Evolutionary conservation across 176 grass and related monocot genomes (phyloP), one percentile per base, ranked within the genome.

Genomic region (Oryza glumipatula): DNA sequence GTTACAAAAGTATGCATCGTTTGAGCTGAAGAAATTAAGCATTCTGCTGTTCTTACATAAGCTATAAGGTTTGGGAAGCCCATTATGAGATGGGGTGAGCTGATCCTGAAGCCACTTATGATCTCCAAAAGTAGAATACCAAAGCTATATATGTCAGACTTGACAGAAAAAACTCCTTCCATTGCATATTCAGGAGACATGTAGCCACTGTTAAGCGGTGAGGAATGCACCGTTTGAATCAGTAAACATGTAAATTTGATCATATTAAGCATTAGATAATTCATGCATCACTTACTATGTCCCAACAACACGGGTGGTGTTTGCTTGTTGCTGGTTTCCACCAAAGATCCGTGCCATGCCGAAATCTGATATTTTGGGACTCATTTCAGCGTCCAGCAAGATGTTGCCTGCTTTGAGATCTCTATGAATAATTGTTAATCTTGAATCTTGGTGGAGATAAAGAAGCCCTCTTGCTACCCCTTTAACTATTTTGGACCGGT

Each of bases 111-210:
- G 30, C 89, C 83, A 28, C 89, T 91, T 12, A 94, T 21, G 60
- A 87, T 89, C 80, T 94, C 89, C 47, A 94, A 47, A 17, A 94
- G 49, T 33, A 94, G 46, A 66, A 94, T 71, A 46, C 92, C 92
- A 54, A 94, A 94, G 48, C 89, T 94, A 30, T 88, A 94, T 17
- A 80, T 82, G 56, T 91, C 89, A 0, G 89, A 94, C 65, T 94
- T 91, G 5, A 88, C 79, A 0, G 92, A 94, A 77, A 94, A 87
- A 1, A 8, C 41, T 0, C 83, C 83, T 56, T 70, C 70, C 84
- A 94, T 89, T 10, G 72, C 83, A 82, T 94, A 94, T 38, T 91
- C 92, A 21, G 83, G 92, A 64, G 92, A 82, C 70, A 91, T 91
- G 54, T 94, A 91, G 11, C 92, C 88, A 9, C 92, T 94, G 58